Base-by-base conservation (phyloP, 805 yeast species). In the Candida pini region DNA sequence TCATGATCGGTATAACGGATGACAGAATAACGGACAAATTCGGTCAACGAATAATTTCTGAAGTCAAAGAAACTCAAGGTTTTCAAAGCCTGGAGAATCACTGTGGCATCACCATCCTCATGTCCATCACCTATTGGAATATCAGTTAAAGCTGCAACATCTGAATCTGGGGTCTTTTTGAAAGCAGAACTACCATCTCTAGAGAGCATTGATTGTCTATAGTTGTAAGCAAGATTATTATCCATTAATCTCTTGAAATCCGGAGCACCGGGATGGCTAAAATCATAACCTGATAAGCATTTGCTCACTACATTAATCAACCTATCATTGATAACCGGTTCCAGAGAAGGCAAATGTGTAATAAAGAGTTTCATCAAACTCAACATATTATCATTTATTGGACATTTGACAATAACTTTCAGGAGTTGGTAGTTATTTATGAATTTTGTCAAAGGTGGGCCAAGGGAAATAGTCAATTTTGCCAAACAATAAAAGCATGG, bases 391-490 rank as follows among this genome's bases (percentile, higher is more conserved):
- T 77, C 81, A n/a, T 87, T 81, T 34, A 90, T 69, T 0, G 96
- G 84, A 41, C 96, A 87, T 31, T 80, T 73, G 47, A 90, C 69
- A 62, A 90, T 73, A 60, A 84, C 68, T 45, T 82, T 89, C 33
- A 90, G 62, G 16, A 90, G 70, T 32, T 58, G 62, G 49, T 86
- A 95, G 41, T 81, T 73, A 44, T 87, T 89, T 36, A 92, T 63
- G 54, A 86, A 88, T 52, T 90, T 92, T 0, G 96, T 85, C 36
- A 90, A 65, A 0, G 96, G 95, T 9, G 96, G 94, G 0, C 97
- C 97, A 12, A 90, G 86, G 0, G 97, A 90, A 18, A 72, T 71
- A 0, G 96, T 89, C 24, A 92, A 62, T 59, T 86, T 83, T 0
- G 94, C 86, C 28, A 90, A 70, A 54, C 97, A 92, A 47, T 83